phyloP scores from a whole-genome alignment of 1,284 basidiomycete species.

The Hemileia vastatrix region DNA sequence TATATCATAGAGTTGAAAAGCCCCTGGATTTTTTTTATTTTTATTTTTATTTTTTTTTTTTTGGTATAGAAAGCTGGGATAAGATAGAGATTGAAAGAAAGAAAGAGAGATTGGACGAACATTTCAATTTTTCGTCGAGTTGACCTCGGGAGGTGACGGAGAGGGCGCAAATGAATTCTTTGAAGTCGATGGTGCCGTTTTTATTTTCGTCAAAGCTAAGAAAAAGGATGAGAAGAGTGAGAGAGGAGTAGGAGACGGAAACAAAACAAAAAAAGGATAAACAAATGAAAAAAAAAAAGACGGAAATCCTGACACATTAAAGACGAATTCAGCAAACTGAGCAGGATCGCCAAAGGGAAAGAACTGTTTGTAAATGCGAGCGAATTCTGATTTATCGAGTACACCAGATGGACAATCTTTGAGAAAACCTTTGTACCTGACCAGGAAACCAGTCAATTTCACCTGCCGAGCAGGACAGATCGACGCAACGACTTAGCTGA shows the following conservation, averaged over 20 bases:
- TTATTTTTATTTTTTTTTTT: background rate
- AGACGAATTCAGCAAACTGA: conserved; percentile 97
- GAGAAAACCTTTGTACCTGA: conserved; percentile 95
- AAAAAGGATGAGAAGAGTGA: background rate
- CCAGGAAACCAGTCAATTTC: background rate
- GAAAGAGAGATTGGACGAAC: conserved; percentile 50
- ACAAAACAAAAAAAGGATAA: no score
- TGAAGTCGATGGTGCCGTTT: conserved; percentile 42
- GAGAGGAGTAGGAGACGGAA: background rate
- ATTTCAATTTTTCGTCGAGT: conserved; percentile 97
- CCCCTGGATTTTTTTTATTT: conserved; percentile 56
- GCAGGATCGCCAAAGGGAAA: conserved; percentile 88
- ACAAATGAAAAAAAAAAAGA: conserved; percentile 16
- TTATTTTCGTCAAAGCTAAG: conserved; percentile 25
- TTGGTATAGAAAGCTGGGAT: background rate
- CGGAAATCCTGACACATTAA: conserved; percentile 53
- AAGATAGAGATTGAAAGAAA: background rate
- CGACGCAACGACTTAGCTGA: conserved; percentile 36
- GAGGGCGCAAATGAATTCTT: conserved; percentile 95
- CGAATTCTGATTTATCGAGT: conserved; percentile 91
- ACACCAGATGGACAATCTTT: conserved; percentile 98
- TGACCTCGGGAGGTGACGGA: conserved; percentile 86
- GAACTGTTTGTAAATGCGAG: conserved; percentile 89
- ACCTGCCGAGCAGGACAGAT: conserved; percentile 7
- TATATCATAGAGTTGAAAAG: conserved; percentile 98